These are phyloP conservation scores for Cladophialophora immunda DNA, from an alignment of 2,329 filamentous ascomycete species.

Conservation along the genomic window DNA sequence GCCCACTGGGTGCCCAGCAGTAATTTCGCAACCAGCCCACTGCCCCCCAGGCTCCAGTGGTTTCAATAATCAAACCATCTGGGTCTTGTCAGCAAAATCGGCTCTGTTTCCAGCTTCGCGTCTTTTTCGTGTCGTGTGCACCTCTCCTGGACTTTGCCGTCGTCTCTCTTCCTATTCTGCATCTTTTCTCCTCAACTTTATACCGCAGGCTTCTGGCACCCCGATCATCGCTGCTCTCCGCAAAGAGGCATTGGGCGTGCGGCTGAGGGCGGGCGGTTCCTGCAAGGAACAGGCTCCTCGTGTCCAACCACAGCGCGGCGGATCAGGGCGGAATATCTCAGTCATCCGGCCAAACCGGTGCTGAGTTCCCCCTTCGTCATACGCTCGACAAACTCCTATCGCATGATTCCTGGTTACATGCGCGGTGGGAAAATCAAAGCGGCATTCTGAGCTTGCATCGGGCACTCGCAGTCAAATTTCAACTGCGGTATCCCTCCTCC, in stretches of 20 bases:
- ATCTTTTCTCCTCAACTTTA: constrained; percentile 24
- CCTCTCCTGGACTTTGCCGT: not conserved
- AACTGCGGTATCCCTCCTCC: constrained; percentile 8
- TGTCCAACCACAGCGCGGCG: constrained; percentile 28
- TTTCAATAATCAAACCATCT: constrained; percentile 10
- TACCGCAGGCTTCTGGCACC: not conserved
- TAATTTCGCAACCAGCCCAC: constrained; percentile 14
- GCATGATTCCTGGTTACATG: constrained; percentile 16
- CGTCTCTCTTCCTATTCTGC: constrained; percentile 17
- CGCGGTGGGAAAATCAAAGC: constrained; percentile 12
- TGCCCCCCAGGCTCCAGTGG: constrained; percentile 4
- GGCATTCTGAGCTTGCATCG: constrained; percentile 3
- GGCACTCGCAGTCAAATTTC: constrained; percentile 15
- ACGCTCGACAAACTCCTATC: constrained; percentile 17
- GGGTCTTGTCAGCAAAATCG: constrained; percentile 8
- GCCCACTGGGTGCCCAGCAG: constrained; percentile 2
- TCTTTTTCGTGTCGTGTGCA: constrained; percentile 25
- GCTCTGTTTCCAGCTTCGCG: constrained; percentile 17
- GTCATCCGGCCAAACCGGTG: constrained; percentile 28
- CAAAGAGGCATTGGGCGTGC: constrained; percentile 19
- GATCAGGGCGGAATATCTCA: constrained; percentile 32
- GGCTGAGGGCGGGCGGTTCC: constrained; percentile 32
- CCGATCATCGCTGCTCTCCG: constrained; percentile 21
- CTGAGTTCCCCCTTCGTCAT: constrained; percentile 27
- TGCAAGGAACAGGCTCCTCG: constrained; percentile 34